These are phyloP conservation scores for Chlorella sp. DNA, from an alignment of 139 green algal species.

Conservation along the genomic window DNA sequence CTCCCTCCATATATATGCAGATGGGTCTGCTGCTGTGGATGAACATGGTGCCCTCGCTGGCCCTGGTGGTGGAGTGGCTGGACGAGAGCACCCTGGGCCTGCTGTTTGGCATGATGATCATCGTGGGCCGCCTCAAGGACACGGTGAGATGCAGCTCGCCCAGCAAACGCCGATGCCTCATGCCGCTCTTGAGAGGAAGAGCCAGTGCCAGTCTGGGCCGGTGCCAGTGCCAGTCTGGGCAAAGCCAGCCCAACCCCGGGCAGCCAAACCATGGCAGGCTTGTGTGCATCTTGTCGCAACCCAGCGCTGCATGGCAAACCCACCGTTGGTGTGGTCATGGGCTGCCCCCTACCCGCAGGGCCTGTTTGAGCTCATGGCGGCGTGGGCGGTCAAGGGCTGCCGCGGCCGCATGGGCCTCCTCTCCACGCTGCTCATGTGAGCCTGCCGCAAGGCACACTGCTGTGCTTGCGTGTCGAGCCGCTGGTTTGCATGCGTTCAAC, in stretches of 20 bases:
- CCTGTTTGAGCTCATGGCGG: slow-evolving; percentile 56
- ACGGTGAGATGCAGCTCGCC: slow-evolving; percentile 8
- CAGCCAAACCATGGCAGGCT: too few species aligned
- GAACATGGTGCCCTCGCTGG: slow-evolving; percentile 45
- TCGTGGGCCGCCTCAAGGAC: slow-evolving; percentile 57
- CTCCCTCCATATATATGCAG: neutral
- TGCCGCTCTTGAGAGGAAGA: too few species aligned
- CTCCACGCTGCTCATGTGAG: slow-evolving; percentile 41
- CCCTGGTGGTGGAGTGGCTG: slow-evolving; percentile 50
- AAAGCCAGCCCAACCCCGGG: too few species aligned
- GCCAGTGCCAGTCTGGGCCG: too few species aligned
- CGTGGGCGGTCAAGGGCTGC: slow-evolving; percentile 33
- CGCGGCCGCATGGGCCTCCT: slow-evolving; percentile 47
- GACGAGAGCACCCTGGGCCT: slow-evolving; percentile 60
- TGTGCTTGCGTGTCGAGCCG: too few species aligned
- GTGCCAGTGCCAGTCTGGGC: too few species aligned
- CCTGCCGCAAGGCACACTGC: neutral
- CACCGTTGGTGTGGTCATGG: too few species aligned
- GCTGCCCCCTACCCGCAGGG: slow-evolving; percentile 15
- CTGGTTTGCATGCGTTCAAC: too few species aligned
- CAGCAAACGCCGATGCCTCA: too few species aligned
- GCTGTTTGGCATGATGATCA: slow-evolving; percentile 73
- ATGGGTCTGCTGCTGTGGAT: slow-evolving; percentile 51
- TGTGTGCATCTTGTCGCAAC: too few species aligned
- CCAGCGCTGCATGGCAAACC: too few species aligned